A percentile compares a stretch with the other conserved stretches of the same genome.
Conservation (phyloP, 352 stramenopile genomes). For the Pythium volutum region DNA sequence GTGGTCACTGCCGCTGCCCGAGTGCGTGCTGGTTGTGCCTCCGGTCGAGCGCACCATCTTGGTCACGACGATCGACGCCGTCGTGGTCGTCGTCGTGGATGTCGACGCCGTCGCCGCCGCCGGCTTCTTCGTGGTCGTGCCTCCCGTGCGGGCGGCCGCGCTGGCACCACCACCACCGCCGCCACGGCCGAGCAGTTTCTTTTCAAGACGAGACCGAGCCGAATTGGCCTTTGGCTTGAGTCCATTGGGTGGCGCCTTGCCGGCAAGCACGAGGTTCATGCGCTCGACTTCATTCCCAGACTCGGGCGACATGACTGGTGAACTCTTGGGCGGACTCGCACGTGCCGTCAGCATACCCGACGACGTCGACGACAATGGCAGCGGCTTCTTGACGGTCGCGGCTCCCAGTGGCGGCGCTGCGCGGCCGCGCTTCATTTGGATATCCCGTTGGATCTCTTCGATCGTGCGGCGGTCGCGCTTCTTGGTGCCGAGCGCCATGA, state of each 20-base stretch:
- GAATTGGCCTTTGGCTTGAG: conserved; percentile 67
- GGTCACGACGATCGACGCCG: conserved; percentile 32
- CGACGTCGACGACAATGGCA: conserved; percentile 10
- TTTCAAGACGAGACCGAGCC: conserved; percentile 63
- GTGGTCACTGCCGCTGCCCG: conserved; percentile 25
- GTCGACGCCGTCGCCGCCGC: conserved; percentile 8
- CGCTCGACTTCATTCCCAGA: conserved; percentile 29
- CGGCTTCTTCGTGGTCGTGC: conserved; percentile 41
- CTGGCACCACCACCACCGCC: conserved; percentile 48
- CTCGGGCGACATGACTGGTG: conserved; percentile 66
- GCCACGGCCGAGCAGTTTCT: conserved; percentile 74
- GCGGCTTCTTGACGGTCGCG: conserved; percentile 33
- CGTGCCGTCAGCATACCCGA: too few species aligned
- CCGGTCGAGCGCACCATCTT: conserved; percentile 49
- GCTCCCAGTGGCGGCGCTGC: conserved; percentile 3
- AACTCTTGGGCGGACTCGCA: conserved; percentile 60
- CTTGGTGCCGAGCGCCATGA: conserved; percentile 83
- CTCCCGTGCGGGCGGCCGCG: conserved; percentile 17
- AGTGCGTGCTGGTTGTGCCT: conserved; percentile 7
- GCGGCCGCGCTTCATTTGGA: conserved; percentile 56
- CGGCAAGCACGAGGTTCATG: conserved; percentile 25
- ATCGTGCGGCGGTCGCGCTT: conserved; percentile 86
- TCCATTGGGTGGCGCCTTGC: not conserved
- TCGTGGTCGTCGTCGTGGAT: not conserved
- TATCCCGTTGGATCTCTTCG: conserved; percentile 82